Conservation (phyloP, 352 stramenopile genomes). For the Globisporangium paroecandrum region DNA sequence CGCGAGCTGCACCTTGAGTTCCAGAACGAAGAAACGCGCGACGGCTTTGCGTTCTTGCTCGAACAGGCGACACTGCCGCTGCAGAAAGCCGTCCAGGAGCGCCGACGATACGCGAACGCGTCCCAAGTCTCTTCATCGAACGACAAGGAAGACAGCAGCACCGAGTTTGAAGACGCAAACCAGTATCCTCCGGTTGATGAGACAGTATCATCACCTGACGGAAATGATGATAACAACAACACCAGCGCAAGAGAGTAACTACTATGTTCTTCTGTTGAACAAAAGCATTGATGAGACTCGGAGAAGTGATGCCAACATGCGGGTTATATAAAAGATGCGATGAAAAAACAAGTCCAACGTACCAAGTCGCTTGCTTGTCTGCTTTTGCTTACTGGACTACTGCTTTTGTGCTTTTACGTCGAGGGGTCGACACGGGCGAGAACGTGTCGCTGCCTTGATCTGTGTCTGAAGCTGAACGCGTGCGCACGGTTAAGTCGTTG, state of each 20-base stretch:
- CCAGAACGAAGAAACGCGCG: slow-evolving; percentile 51
- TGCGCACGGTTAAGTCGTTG: slow-evolving; percentile 5
- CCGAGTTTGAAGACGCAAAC: slow-evolving; percentile 17
- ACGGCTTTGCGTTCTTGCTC: slow-evolving; percentile 69
- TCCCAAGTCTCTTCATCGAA: slow-evolving; percentile 13
- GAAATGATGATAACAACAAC: background rate
- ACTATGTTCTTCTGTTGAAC: slow-evolving; percentile 9
- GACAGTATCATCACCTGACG: background rate
- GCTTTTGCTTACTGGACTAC: slow-evolving; percentile 14
- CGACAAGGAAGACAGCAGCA: slow-evolving; percentile 14
- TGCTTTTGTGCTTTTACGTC: slow-evolving; percentile 26
- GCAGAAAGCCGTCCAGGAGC: slow-evolving; percentile 3
- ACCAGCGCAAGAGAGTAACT: slow-evolving; percentile 17
- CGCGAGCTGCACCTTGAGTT: slow-evolving; percentile 75
- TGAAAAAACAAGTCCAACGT: slow-evolving; percentile 2
- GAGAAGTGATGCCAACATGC: background rate
- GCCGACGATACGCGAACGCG: slow-evolving; percentile 16
- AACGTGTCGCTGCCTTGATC: slow-evolving; percentile 26
- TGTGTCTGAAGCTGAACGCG: slow-evolving; percentile 24
- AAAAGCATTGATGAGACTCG: slow-evolving; percentile 2
- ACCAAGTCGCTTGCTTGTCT: background rate
- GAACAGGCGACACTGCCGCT: slow-evolving; percentile 63
- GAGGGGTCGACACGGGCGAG: slow-evolving; percentile 27
- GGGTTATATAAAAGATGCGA: slow-evolving; percentile 2
- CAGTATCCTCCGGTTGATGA: background rate